A percentile compares a stretch with the other conserved stretches of the same genome.
These are phyloP conservation scores for Musa balbisiana DNA, from an alignment of 202 grass and related monocot species.

Conservation along the genomic window DNA sequence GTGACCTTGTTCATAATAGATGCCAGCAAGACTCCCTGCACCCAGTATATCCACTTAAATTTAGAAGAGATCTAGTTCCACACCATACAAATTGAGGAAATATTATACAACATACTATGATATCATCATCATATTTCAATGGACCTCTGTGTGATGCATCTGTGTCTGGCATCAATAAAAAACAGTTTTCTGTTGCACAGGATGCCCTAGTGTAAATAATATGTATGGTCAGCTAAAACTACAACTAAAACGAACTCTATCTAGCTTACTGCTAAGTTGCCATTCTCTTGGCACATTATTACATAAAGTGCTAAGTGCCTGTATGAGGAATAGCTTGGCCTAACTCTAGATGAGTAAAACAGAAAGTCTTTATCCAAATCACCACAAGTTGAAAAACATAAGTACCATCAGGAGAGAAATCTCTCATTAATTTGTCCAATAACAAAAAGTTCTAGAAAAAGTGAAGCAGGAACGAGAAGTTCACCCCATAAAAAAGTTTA, in stretches of 20 bases:
- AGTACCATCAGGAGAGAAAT: no score
- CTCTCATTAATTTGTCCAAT: no score
- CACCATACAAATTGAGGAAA: background rate
- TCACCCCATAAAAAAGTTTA: background rate
- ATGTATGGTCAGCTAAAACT: background rate
- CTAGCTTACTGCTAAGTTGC: background rate
- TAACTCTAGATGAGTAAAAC: no score
- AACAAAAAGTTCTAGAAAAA: background rate
- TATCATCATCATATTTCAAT: background rate
- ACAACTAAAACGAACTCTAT: background rate
- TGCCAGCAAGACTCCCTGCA: slow-evolving; percentile 98
- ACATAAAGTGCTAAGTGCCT: background rate
- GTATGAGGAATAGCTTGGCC: background rate
- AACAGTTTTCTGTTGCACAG: background rate
- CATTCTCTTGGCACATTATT: background rate
- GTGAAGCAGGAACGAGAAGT: background rate
- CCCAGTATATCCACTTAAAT: slow-evolving; percentile 33
- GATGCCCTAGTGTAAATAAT: background rate
- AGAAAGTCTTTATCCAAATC: no score
- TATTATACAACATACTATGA: background rate
- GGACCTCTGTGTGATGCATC: background rate
- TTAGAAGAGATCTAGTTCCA: background rate
- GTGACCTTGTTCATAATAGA: slow-evolving; percentile 91
- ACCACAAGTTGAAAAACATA: no score
- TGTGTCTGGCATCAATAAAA: no score